A percentile compares a stretch with the other conserved stretches of the same genome.
Evolutionary conservation across 1,139 yeast genomes (phyloP).

Genomic region (Scheffersomyces illinoinensis): DNA sequence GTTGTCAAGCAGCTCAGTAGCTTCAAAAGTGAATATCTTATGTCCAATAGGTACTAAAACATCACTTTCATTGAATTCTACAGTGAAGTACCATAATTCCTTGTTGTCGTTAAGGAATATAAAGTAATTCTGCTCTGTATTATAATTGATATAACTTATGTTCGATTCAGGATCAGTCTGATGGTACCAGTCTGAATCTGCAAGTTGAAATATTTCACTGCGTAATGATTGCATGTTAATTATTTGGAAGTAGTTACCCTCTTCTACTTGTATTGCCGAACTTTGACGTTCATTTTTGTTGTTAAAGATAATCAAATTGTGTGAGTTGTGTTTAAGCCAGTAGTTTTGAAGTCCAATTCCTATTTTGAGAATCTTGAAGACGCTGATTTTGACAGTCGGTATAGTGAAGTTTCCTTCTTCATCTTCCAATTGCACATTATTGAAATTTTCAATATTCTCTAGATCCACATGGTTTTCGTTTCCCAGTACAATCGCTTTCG

Average conservation of each 20-base stretch:
- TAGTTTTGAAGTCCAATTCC: conserved; percentile 32
- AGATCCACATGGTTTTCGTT: conserved; percentile 23
- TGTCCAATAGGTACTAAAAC: conserved; percentile 1
- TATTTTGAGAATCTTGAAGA: conserved; percentile 37
- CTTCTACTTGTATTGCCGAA: conserved; percentile 7
- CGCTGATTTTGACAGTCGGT: conserved; percentile 29
- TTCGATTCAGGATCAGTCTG: conserved; percentile 10
- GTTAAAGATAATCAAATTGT: conserved; percentile 35
- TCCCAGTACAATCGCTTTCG: conserved; percentile 33
- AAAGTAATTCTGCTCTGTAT: conserved; percentile 29
- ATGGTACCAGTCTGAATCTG: conserved; percentile 33
- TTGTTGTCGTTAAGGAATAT: conserved; percentile 28
- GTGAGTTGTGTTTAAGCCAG: conserved; percentile 45
- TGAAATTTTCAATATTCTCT: conserved; percentile 41
- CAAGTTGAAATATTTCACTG: conserved; percentile 28
- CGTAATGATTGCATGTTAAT: conserved; percentile 36
- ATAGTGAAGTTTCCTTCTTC: conserved; percentile 27
- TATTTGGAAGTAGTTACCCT: conserved; percentile 28
- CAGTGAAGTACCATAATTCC: conserved; percentile 31
- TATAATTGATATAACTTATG: conserved; percentile 26
- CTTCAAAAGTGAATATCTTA: conserved; percentile 1
- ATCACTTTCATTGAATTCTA: conserved; percentile 11
- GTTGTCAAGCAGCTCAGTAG: not conserved
- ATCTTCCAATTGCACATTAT: conserved; percentile 33
- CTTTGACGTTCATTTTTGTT: conserved; percentile 16